Evolutionary conservation across 139 green algal species (phyloP).

Genomic region (Micractinium sp.): DNA sequence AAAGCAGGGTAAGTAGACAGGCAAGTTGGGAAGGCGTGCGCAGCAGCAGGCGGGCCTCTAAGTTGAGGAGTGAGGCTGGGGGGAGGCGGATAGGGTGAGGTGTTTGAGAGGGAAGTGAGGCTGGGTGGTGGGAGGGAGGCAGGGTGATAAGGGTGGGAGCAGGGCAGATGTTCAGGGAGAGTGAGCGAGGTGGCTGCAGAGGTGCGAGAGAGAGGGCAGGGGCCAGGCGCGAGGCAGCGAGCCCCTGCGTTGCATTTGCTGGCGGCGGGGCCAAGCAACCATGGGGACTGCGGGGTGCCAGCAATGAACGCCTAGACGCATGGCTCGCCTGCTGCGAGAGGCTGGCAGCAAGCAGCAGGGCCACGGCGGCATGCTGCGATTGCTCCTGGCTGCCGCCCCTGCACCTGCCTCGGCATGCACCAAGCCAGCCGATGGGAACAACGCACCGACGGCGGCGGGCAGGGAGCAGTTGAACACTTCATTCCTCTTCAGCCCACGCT

Average conservation of each 20-base stretch:
- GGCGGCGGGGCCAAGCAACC: not conserved
- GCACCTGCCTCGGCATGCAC: not conserved
- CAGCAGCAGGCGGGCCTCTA: not conserved
- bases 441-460: conserved; percentile 33
- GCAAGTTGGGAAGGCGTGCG: not conserved
- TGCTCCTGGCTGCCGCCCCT: not conserved
- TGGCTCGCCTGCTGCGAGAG: not conserved
- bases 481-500: conserved; percentile 83
- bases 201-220: too few species aligned
- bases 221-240: too few species aligned
- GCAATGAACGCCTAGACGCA: not conserved
- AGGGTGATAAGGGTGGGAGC: not conserved
- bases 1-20: not conserved
- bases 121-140: too few species aligned
- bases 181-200: not conserved
- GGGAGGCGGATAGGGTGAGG: not conserved
- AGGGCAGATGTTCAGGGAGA: too few species aligned
- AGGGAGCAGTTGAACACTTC: conserved; percentile 62
- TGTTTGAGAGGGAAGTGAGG: too few species aligned
- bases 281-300: too few species aligned
- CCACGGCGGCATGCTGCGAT: not conserved
- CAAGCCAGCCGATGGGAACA: too few species aligned
- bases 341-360: not conserved
- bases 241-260: not conserved
- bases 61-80: not conserved